These are phyloP conservation scores for Salix viminalis DNA, from an alignment of 345 rosid species.

Conservation along the genomic window DNA sequence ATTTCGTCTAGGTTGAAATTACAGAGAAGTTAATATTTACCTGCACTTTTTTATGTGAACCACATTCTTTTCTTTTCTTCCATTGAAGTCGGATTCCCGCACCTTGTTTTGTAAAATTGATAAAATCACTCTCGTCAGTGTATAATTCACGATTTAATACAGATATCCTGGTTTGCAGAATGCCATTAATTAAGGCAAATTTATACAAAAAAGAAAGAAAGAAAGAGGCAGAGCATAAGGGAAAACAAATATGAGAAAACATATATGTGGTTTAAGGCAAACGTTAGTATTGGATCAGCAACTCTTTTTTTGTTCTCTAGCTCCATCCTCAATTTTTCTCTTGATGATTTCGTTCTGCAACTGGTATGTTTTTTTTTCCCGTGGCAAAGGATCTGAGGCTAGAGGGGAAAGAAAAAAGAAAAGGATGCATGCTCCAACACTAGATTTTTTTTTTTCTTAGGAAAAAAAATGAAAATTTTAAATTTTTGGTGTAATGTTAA, in stretches of 20 bases:
- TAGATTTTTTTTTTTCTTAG: background rate
- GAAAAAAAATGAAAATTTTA: background rate
- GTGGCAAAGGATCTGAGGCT: background rate
- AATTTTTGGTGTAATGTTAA: background rate
- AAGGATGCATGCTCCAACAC: background rate
- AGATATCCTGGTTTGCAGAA: background rate
- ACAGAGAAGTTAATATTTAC: conserved; percentile 34
- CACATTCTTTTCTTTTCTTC: conserved; percentile 69
- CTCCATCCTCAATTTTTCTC: background rate
- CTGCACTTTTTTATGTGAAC: conserved; percentile 89
- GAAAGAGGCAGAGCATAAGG: background rate
- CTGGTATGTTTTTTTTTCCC: background rate
- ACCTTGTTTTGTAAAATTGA: conserved; percentile 38
- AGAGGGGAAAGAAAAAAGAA: background rate
- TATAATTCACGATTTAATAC: background rate
- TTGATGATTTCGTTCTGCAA: background rate
- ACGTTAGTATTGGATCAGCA: background rate
- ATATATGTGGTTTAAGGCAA: background rate
- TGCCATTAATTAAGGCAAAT: background rate
- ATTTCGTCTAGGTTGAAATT: background rate
- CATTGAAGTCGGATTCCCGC: conserved; percentile 70
- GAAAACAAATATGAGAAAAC: background rate
- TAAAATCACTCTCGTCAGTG: background rate
- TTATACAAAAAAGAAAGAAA: background rate
- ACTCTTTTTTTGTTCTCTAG: background rate